Conservation (phyloP, 1,284 basidiomycete genomes). For the Microbotryum silenes-acaulis region DNA sequence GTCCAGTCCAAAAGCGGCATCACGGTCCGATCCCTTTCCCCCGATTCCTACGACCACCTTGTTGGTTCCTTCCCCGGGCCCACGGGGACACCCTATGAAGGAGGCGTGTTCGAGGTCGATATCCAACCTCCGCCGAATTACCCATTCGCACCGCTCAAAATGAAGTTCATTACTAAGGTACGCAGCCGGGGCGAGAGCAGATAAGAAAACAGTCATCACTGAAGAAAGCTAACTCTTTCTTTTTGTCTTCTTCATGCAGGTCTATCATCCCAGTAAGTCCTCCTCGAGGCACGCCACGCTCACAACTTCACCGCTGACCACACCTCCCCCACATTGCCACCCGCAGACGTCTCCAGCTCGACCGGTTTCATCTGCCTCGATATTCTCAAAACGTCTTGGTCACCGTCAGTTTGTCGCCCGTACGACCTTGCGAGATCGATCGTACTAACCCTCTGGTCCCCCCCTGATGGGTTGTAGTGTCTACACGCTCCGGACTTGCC, state of each 20-base stretch:
- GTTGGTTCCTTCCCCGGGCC: slow-evolving; percentile 87
- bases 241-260: slow-evolving; percentile 47
- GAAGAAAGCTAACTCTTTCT: slow-evolving; percentile 16
- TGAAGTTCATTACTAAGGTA: slow-evolving; percentile 80
- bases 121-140: slow-evolving; percentile 49
- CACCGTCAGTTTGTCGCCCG: slow-evolving; percentile 30
- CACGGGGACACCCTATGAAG: slow-evolving; percentile 80
- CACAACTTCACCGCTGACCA: no score
- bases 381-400: slow-evolving; percentile 51
- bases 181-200: slow-evolving; percentile 24
- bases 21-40: slow-evolving; percentile 15
- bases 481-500: slow-evolving; percentile 83
- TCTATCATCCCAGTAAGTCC: slow-evolving; percentile 80
- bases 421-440: background rate
- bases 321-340: background rate
- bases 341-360: slow-evolving; percentile 63
- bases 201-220: slow-evolving; percentile 33
- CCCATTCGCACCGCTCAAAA: slow-evolving; percentile 95
- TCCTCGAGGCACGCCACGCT: no score
- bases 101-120: slow-evolving; percentile 81
- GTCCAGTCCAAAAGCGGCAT: slow-evolving; percentile 8
- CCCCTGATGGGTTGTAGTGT: slow-evolving; percentile 8
- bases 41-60: slow-evolving; percentile 75
- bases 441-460: no score
- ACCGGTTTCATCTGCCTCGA: slow-evolving; percentile 82